Evolutionary conservation across 2,329 filamentous ascomycete genomes (phyloP), one percentile per base, ranked within the genome.

Genomic region (Cladosporium velox): DNA sequence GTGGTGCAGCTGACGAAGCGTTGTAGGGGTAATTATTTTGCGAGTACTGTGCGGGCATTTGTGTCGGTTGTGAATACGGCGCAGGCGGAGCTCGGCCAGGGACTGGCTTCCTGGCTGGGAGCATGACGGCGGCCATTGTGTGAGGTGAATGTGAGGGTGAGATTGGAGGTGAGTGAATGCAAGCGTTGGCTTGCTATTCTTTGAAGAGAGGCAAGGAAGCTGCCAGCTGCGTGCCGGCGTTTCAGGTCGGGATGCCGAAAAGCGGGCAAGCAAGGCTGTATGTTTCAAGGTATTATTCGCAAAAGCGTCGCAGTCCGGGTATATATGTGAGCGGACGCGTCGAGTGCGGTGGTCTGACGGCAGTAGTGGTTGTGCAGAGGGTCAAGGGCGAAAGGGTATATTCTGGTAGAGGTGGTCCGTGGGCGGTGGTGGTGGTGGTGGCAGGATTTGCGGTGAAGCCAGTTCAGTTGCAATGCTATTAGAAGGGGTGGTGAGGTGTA

Each of bases 41-140:
- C 26, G 57, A 55, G 58, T 61, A 61, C 41, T 59, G 58, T 7
- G 24, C 14, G 5, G 65, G 35, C 28, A 35, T 34, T 34, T 38
- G 30, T 54, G 51, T 28, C 28, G 51, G 26, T 44, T 66, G 65
- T 51, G 52, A 58, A 32, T 66, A 63, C 12, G 57, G 59, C 10
- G 51, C 59, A 38, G 57, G 57, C 18, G 64, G 64, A 18, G 57
- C 64, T 38, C 58, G 21, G 35, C 58, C 58, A 34, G 64, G 59
- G 11, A 66, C 51, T 21, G 65, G 65, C 52, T 62, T 66, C 59
- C 65, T 61, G 14, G 60, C 58, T 1, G 65, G 59, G 12, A 58
- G 49, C 51, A 63, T 63, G 47, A 66, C 65, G 11, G 65, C 65
- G 18, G 65, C 65, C 65, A 66, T 66, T 60, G 58, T 62, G 28